phyloP scores from a whole-genome alignment of 2,329 filamentous ascomycete species.

The Ophiocordyceps sinensis region DNA sequence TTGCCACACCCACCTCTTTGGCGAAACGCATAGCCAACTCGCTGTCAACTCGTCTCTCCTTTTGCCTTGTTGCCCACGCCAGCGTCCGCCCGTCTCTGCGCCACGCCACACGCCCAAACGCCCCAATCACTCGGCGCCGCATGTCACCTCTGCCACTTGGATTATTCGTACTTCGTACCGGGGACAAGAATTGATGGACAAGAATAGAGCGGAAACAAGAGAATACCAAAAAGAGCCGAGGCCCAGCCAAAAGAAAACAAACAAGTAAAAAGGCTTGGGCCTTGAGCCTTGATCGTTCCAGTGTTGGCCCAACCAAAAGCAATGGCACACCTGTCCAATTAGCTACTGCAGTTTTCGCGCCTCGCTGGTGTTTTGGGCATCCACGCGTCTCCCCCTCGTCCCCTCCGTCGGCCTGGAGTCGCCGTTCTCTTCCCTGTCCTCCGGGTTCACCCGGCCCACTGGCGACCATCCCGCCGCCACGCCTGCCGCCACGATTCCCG shows the following conservation, averaged over 20 bases:
- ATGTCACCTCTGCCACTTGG: too few species aligned
- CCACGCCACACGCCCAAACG: too few species aligned
- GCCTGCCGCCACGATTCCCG: conserved; percentile 66
- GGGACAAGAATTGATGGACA: too few species aligned
- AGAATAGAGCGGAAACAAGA: too few species aligned
- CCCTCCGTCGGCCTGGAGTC: conserved; percentile 5
- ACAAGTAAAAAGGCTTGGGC: background rate
- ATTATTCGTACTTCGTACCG: too few species aligned
- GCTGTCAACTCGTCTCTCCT: too few species aligned
- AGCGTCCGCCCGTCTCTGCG: too few species aligned
- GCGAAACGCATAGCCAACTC: too few species aligned
- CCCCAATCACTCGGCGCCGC: too few species aligned
- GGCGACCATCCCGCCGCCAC: conserved; percentile 68
- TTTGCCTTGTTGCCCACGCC: too few species aligned
- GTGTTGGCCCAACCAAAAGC: background rate
- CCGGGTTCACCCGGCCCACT: conserved; percentile 32
- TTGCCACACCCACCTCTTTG: too few species aligned
- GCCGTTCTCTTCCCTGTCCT: conserved; percentile 12
- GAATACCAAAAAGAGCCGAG: background rate
- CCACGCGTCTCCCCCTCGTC: conserved; percentile 1
- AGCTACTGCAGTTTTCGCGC: conserved; percentile 12
- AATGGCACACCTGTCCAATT: conserved; percentile 4
- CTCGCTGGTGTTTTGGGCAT: conserved; percentile 8
- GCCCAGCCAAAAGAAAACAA: background rate
- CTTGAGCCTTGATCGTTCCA: background rate